Evolutionary conservation across 345 rosid genomes (phyloP).

Genomic region (Pistacia vera): DNA sequence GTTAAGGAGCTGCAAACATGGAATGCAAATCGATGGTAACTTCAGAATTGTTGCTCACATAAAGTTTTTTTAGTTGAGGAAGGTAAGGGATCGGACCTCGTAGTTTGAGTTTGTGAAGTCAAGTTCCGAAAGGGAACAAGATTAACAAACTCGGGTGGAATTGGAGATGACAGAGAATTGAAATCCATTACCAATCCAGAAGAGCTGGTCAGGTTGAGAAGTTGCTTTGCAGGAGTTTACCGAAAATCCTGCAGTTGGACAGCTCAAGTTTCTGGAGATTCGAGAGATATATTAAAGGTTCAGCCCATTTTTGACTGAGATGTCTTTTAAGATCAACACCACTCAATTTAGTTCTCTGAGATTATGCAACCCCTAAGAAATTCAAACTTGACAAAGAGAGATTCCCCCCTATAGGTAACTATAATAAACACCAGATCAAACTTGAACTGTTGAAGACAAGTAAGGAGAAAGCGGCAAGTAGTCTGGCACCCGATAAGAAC

Average conservation of each 20-base stretch:
- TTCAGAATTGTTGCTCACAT: too few relatives aligned
- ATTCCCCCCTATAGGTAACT: neutral
- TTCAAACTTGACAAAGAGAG: constrained; percentile 17
- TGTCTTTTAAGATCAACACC: constrained; percentile 7
- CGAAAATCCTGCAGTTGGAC: constrained; percentile 25
- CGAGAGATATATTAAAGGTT: constrained; percentile 14
- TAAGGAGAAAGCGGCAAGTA: too few relatives aligned
- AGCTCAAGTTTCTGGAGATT: constrained; percentile 14
- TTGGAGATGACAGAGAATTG: constrained; percentile 17
- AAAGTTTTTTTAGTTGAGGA: too few relatives aligned
- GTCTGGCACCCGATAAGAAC: constrained; percentile 7
- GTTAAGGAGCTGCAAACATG: too few relatives aligned
- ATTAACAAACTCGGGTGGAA: constrained; percentile 27
- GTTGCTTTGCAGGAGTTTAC: constrained; percentile 10
- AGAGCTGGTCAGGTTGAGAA: neutral
- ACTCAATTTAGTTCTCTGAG: neutral
- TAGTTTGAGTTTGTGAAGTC: neutral
- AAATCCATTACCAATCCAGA: constrained; percentile 16
- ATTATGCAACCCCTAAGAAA: constrained; percentile 24
- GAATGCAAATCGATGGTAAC: too few relatives aligned
- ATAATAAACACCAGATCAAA: neutral
- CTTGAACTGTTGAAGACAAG: neutral
- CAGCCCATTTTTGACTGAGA: constrained; percentile 19
- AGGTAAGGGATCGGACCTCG: too few relatives aligned
- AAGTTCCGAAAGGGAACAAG: constrained; percentile 23